Conservation (phyloP, 306 rosid species). For the Vigna hirtella region DNA sequence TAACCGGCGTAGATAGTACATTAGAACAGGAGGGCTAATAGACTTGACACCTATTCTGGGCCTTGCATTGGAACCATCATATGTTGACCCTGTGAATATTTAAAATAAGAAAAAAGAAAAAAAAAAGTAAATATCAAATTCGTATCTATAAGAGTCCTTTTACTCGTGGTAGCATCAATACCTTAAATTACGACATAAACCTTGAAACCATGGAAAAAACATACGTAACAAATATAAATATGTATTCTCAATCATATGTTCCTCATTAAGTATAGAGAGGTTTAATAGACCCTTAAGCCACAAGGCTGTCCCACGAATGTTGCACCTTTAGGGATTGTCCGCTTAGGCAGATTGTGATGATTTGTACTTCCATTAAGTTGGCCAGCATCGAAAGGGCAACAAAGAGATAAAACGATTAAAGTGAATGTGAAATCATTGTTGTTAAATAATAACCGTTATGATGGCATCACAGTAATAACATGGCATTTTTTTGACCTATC, state of each 20-base stretch:
- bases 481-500: no score
- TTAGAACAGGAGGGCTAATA: slow-evolving; percentile 27
- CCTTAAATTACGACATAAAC: slow-evolving; percentile 37
- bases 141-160: neutral
- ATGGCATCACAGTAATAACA: no score
- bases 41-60: slow-evolving; percentile 60
- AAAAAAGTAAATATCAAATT: slow-evolving; percentile 18
- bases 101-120: neutral
- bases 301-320: neutral
- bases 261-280: neutral
- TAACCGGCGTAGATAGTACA: slow-evolving; percentile 45
- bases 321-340: neutral
- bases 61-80: slow-evolving; percentile 94
- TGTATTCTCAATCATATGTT: slow-evolving; percentile 26
- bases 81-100: slow-evolving; percentile 68
- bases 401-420: neutral
- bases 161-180: slow-evolving; percentile 19
- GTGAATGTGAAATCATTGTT: neutral
- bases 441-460: no score
- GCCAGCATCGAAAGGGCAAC: neutral
- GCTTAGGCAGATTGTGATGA: neutral
- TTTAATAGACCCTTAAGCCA: neutral
- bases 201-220: slow-evolving; percentile 13
- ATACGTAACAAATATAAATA: neutral
- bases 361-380: slow-evolving; percentile 1